Conservation (phyloP, 2,329 filamentous ascomycete species). For the Curvularia sp. region DNA sequence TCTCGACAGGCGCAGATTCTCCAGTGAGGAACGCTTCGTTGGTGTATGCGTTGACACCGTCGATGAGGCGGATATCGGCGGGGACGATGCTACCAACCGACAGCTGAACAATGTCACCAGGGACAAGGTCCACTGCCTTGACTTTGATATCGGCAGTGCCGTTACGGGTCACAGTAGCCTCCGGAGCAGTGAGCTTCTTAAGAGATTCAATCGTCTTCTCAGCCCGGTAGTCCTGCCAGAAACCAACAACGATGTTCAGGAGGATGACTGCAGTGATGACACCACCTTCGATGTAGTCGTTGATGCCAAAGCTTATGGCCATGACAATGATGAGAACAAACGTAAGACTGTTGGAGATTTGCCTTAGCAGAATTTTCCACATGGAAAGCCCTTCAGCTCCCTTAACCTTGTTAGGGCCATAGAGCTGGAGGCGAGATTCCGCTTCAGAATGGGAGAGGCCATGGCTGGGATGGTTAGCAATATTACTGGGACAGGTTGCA, state of each 20-base stretch:
- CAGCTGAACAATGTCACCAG: constrained; percentile 50
- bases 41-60: constrained; percentile 75
- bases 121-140: constrained; percentile 49
- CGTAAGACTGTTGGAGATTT: constrained; percentile 79
- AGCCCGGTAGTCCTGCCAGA: constrained; percentile 59
- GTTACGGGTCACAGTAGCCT: constrained; percentile 48
- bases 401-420: constrained; percentile 75
- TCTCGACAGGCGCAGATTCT: constrained; percentile 74
- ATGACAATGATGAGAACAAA: constrained; percentile 76
- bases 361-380: constrained; percentile 78
- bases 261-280: constrained; percentile 70
- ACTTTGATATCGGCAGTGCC: constrained; percentile 45
- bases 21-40: constrained; percentile 79
- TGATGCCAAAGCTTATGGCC: constrained; percentile 69
- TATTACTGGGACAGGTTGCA: neutral
- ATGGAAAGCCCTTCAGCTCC: constrained; percentile 73
- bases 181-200: constrained; percentile 50
- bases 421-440: constrained; percentile 66
- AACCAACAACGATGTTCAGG: constrained; percentile 71
- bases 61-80: constrained; percentile 67
- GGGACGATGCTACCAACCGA: constrained; percentile 68
- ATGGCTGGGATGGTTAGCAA: constrained; percentile 52
- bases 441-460: constrained; percentile 70
- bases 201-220: constrained; percentile 53
- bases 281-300: constrained; percentile 68